Evolutionary conservation across 768 basidiomycete species (phyloP), one percentile per base, ranked within the genome.

Genomic region (Dentipellis sp.): DNA sequence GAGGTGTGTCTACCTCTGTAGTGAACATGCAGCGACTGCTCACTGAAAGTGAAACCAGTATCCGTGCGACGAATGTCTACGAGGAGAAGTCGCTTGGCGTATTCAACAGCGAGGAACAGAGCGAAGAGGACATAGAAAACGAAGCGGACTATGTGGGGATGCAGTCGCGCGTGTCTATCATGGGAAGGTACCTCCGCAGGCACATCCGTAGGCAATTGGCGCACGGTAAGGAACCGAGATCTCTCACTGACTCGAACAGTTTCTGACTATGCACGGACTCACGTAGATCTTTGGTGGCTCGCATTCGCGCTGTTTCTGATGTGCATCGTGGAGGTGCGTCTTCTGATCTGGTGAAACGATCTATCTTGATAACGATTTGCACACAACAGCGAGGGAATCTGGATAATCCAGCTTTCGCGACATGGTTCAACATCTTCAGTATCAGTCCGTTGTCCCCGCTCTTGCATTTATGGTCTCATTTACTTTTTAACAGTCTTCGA

Each of bases 51-150:
- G 17, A 19, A 14, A 19, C 11, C 57, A 71, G 71, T 58, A 76
- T 82, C 12, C 78, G 81, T 17, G 65, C 75, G 12, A 66, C 70
- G 38, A 74, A 74, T 57, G 74, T 73, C 0, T 80, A 83, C 65
- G 81, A 83, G 58, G 79, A 81, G 59, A 68, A 70, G 40, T 78
- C 77, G 17, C 66, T 83, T 40, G 77, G 78, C 21, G 63, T 78
- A 16, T 77, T 73, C 60, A 65, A 71, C 3, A 70, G 72, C n/a
- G 67, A 70, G 12, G 65, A 71, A 12, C 66, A 69, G 4, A 64
- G 71, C 22, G 40, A 40, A 1, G 37, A 51, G 48, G 57, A 61
- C 54, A 59, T 54, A 7, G 62, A 65, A n/a, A 61, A 68, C 12
- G 65, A 65, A 21, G 21, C 54, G 8, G 59, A 62, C 35, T 52